Evolutionary conservation across 768 basidiomycete species (phyloP).

Genomic region (Russula vinacea): DNA sequence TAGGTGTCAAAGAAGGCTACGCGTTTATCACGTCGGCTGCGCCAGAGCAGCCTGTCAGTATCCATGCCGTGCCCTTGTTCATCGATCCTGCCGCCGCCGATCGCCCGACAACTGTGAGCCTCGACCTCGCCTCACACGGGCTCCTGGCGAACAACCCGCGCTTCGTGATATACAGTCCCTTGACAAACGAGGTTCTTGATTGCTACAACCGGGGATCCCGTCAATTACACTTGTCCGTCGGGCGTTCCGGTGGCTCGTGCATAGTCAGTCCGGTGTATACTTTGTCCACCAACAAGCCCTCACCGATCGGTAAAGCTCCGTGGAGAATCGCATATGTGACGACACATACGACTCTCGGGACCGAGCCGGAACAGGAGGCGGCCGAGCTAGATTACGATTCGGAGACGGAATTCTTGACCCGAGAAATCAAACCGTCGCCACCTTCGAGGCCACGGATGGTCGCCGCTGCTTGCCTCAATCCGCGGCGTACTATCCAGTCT

Average conservation of each 20-base stretch:
- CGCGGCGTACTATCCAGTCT: conserved; percentile 19
- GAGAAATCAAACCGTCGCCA: conserved; percentile 18
- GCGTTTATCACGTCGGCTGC: conserved; percentile 25
- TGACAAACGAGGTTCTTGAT: conserved; percentile 9
- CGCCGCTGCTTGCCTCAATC: conserved; percentile 3
- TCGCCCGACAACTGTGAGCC: conserved; percentile 2
- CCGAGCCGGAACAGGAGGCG: conserved; percentile 15
- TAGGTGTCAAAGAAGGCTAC: conserved; percentile 24
- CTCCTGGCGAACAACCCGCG: conserved; percentile 13
- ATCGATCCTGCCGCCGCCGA: conserved; percentile 11
- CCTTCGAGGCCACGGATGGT: neutral
- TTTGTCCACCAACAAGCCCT: conserved; percentile 26
- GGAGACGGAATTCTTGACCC: conserved; percentile 21
- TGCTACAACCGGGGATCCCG: conserved; percentile 21
- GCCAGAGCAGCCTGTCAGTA: conserved; percentile 16
- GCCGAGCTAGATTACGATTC: conserved; percentile 21
- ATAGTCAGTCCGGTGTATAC: conserved; percentile 34
- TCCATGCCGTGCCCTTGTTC: conserved; percentile 24
- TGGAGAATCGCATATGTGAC: conserved; percentile 41
- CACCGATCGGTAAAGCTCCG: conserved; percentile 24
- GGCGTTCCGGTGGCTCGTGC: conserved; percentile 35
- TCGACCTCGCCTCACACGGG: conserved; percentile 21
- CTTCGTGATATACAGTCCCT: conserved; percentile 11
- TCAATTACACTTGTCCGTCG: conserved; percentile 33
- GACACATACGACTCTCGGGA: conserved; percentile 32